Evolutionary conservation across 1,139 yeast species (phyloP).

Genomic region (Pichia sp.): DNA sequence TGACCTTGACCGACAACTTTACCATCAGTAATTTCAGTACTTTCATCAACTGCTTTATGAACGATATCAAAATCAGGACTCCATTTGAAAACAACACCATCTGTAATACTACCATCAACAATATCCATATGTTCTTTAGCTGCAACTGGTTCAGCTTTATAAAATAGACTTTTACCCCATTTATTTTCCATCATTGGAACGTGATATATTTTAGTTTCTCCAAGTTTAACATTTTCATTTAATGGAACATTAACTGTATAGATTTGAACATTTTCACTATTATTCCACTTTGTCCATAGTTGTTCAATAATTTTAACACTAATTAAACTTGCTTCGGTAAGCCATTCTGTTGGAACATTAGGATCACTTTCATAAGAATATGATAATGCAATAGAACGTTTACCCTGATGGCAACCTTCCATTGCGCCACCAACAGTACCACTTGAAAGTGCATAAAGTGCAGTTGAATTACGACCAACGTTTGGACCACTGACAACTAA

Average conservation of each 20-base stretch:
- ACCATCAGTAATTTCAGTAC: constrained; percentile 47
- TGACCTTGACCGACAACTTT: constrained; percentile 47
- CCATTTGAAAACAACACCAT: constrained; percentile 60
- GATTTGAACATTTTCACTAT: constrained; percentile 46
- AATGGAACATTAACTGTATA: constrained; percentile 85
- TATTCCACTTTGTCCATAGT: constrained; percentile 53
- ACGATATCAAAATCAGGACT: constrained; percentile 73
- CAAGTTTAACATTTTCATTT: constrained; percentile 33
- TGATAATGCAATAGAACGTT: constrained; percentile 71
- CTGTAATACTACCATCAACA: constrained; percentile 37
- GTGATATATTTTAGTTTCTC: constrained; percentile 54
- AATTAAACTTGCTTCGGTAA: constrained; percentile 62
- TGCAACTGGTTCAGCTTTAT: constrained; percentile 7
- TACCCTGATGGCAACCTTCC: constrained; percentile 84
- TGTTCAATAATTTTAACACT: constrained; percentile 58
- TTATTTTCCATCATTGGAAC: constrained; percentile 74
- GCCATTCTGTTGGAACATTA: constrained; percentile 46
- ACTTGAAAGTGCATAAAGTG: constrained; percentile 82
- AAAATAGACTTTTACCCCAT: constrained; percentile 47
- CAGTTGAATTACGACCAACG: constrained; percentile 86
- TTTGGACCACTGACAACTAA: constrained; percentile 92
- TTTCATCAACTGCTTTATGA: constrained; percentile 50
- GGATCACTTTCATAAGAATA: constrained; percentile 60
- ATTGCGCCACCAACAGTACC: constrained; percentile 98
- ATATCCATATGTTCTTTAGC: constrained; percentile 35